Percentiles rank a stretch among this genome's conserved stretches.
phyloP scores from a whole-genome alignment of 2,329 filamentous ascomycete genomes.

The Helotiales sp. region DNA sequence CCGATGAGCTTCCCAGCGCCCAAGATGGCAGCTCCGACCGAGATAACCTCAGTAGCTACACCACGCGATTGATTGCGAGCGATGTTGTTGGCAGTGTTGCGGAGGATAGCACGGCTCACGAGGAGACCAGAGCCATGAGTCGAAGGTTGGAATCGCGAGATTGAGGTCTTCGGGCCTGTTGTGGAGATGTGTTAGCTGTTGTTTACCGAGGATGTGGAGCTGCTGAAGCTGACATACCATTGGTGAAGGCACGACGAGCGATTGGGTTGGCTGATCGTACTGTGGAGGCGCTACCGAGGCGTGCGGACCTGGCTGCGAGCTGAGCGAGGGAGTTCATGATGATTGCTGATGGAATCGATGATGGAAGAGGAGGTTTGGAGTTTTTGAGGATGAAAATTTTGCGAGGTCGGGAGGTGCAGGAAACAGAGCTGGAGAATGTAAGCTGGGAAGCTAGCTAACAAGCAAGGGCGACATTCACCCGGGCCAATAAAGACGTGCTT shows the following conservation, averaged over 20 bases:
- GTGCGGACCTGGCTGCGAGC: slow-evolving; percentile 25
- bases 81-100: slow-evolving; percentile 25
- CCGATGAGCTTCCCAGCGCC: slow-evolving; percentile 30
- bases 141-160: slow-evolving; percentile 28
- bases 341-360: slow-evolving; percentile 25
- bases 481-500: not conserved
- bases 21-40: slow-evolving; percentile 28
- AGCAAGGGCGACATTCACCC: slow-evolving; percentile 1
- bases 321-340: slow-evolving; percentile 31
- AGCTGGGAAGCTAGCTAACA: not conserved
- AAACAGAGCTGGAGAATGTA: not conserved
- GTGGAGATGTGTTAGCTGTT: slow-evolving; percentile 18
- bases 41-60: slow-evolving; percentile 28
- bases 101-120: slow-evolving; percentile 27
- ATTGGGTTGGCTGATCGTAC: slow-evolving; percentile 26
- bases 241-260: slow-evolving; percentile 30
- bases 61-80: slow-evolving; percentile 27
- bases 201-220: slow-evolving; percentile 12
- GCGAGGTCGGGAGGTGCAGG: not conserved
- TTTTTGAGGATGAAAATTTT: slow-evolving; percentile 8
- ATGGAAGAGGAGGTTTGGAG: slow-evolving; percentile 14
- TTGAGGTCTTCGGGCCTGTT: slow-evolving; percentile 25
- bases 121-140: slow-evolving; percentile 24
- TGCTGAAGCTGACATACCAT: slow-evolving; percentile 22
- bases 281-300: slow-evolving; percentile 27